These are phyloP conservation scores for Trichoderma orchidacearum DNA, from an alignment of 495 filamentous ascomycete genomes.

Conservation along the genomic window DNA sequence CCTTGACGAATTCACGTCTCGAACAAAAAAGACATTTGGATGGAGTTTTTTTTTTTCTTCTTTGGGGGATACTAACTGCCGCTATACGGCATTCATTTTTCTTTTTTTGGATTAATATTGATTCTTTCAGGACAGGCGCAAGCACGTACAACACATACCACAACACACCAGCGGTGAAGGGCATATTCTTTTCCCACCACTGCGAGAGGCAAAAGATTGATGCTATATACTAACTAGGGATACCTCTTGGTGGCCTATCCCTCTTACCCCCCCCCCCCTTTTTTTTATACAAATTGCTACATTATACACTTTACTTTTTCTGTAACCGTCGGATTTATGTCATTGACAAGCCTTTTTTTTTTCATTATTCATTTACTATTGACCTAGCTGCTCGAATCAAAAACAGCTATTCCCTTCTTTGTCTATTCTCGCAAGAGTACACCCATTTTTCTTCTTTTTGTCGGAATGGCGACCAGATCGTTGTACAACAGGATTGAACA, in stretches of 20 bases:
- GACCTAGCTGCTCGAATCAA: background rate
- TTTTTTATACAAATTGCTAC: background rate
- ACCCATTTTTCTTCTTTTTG: background rate
- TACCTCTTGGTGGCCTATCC: background rate
- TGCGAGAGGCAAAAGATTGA: constrained; percentile 1
- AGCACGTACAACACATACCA: too few species aligned
- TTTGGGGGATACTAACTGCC: background rate
- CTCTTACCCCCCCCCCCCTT: background rate
- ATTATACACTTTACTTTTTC: background rate
- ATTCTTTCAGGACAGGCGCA: background rate
- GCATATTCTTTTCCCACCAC: background rate
- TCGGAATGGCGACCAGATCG: background rate
- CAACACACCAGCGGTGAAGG: background rate
- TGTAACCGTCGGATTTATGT: background rate
- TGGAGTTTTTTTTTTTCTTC: background rate
- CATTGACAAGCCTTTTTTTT: background rate
- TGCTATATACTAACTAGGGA: background rate
- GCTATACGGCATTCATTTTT: background rate
- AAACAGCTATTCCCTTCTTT: background rate
- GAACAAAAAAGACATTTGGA: background rate
- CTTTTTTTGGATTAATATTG: background rate
- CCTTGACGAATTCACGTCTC: background rate
- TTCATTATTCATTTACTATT: background rate
- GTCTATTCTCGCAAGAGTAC: background rate
- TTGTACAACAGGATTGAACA: background rate